Conservation (phyloP, 1,284 basidiomycete species). For the Ustanciosporium gigantosporum region DNA sequence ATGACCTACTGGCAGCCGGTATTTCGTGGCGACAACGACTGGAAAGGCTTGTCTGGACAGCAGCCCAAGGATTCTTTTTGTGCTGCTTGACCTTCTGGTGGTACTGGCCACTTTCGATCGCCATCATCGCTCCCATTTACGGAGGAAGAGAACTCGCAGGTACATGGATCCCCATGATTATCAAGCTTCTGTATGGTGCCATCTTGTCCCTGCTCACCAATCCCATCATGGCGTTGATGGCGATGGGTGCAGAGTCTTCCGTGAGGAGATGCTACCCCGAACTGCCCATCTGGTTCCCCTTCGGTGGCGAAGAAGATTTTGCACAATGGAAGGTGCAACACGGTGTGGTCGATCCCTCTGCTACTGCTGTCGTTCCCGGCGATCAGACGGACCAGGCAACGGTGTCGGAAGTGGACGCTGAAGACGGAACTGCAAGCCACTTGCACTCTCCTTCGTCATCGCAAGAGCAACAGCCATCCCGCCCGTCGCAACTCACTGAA, state of each 20-base stretch:
- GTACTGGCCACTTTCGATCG: slow-evolving; percentile 57
- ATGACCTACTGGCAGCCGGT: slow-evolving; percentile 40
- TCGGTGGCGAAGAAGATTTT: slow-evolving; percentile 30
- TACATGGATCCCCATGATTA: slow-evolving; percentile 57
- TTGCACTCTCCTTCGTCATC: too few species aligned
- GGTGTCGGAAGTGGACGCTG: too few species aligned
- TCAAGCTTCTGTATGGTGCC: slow-evolving; percentile 60
- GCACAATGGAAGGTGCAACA: slow-evolving; percentile 26
- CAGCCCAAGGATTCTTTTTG: slow-evolving; percentile 48
- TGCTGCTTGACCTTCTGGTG: slow-evolving; percentile 52
- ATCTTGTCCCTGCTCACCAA: slow-evolving; percentile 53
- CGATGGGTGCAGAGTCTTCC: slow-evolving; percentile 50
- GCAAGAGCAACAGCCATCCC: too few species aligned
- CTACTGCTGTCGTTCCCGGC: too few species aligned
- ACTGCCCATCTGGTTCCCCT: slow-evolving; percentile 27
- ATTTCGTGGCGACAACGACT: slow-evolving; percentile 44
- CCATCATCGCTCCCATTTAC: slow-evolving; percentile 57
- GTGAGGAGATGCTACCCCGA: slow-evolving; percentile 50
- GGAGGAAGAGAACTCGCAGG: slow-evolving; percentile 50
- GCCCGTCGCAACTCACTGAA: too few species aligned
- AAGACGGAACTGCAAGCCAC: too few species aligned
- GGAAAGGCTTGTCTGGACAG: slow-evolving; percentile 51
- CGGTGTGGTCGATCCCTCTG: slow-evolving; percentile 14
- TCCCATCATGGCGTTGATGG: slow-evolving; percentile 56
- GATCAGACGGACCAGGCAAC: too few species aligned